phyloP scores from a whole-genome alignment of 2,329 filamentous ascomycete genomes.

The Clonostachys byssicola region DNA sequence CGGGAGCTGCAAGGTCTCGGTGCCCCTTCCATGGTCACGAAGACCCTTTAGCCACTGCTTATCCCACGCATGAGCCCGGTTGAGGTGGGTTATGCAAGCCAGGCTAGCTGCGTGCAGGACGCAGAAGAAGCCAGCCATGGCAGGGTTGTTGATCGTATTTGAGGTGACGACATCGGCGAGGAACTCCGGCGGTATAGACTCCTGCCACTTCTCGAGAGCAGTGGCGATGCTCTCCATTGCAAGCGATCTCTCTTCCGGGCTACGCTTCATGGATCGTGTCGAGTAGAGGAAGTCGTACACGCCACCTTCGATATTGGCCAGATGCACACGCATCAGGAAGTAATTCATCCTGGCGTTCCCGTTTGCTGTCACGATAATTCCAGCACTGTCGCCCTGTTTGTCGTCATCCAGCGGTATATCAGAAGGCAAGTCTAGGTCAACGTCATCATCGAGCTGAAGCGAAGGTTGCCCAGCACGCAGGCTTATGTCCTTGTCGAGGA shows the following conservation, averaged over 20 bases:
- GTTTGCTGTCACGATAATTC: not conserved
- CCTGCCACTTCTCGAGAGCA: not conserved
- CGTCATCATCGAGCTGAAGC: constrained; percentile 4
- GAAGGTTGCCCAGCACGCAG: constrained; percentile 2
- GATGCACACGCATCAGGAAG: constrained; percentile 2
- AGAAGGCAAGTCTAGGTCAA: constrained; percentile 20
- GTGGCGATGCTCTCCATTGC: not conserved
- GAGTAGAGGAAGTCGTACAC: constrained; percentile 5
- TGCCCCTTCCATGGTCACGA: not conserved
- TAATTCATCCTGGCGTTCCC: constrained; percentile 1
- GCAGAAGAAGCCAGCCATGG: not conserved
- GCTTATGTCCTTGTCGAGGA: constrained; percentile 15
- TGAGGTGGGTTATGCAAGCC: not conserved
- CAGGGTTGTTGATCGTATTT: not conserved
- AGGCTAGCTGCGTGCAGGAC: not conserved
- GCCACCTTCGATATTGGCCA: constrained; percentile 3
- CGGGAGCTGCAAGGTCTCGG: not conserved
- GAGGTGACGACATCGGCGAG: not conserved
- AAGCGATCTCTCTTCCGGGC: not conserved
- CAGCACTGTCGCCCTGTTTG: not conserved
- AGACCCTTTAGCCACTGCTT: not conserved
- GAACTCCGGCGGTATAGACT: not conserved
- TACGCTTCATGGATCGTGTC: not conserved
- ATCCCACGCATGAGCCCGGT: not conserved
- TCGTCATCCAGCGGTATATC: not conserved